A percentile compares a stretch with the other conserved stretches of the same genome.
Evolutionary conservation across 1,284 basidiomycete species (phyloP).

Genomic region (Neonothopanus nambi): DNA sequence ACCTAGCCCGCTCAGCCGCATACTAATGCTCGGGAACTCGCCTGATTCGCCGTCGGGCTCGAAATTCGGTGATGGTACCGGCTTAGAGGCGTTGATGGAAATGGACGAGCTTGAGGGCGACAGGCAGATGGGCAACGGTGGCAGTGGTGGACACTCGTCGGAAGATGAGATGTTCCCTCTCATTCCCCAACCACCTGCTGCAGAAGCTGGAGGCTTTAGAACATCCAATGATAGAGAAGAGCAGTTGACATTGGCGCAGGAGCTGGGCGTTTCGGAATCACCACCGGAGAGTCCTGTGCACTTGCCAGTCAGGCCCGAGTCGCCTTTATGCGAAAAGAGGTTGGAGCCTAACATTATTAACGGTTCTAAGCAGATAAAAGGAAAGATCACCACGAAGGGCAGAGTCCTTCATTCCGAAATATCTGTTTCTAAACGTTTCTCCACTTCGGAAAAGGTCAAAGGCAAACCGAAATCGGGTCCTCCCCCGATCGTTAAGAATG

Average conservation of each 20-base stretch:
- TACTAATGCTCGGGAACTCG: constrained; percentile 66
- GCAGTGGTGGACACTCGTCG: background rate
- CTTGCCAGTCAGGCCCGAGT: constrained; percentile 26
- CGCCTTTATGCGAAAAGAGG: constrained; percentile 47
- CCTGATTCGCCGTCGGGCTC: constrained; percentile 27
- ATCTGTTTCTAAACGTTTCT: background rate
- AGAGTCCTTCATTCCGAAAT: constrained; percentile 19
- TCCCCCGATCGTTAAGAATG: constrained; percentile 5
- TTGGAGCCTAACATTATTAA: constrained; percentile 27
- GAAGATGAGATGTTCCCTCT: constrained; percentile 29
- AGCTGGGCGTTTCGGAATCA: constrained; percentile 39
- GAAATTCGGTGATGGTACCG: constrained; percentile 21
- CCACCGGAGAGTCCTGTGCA: constrained; percentile 31
- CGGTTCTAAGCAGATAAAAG: constrained; percentile 15
- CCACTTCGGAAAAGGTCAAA: background rate
- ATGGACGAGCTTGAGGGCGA: constrained; percentile 37
- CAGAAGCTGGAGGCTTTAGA: constrained; percentile 8
- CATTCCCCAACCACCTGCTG: constrained; percentile 12
- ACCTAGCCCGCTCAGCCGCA: constrained; percentile 74
- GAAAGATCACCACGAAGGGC: constrained; percentile 24
- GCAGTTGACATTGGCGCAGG: constrained; percentile 35
- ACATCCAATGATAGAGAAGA: constrained; percentile 1
- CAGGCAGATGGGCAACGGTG: background rate
- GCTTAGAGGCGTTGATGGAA: constrained; percentile 11
- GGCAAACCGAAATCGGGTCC: constrained; percentile 32